These are phyloP conservation scores for Ostreobium quekettii DNA, from an alignment of 139 green algal species.

Conservation along the genomic window DNA sequence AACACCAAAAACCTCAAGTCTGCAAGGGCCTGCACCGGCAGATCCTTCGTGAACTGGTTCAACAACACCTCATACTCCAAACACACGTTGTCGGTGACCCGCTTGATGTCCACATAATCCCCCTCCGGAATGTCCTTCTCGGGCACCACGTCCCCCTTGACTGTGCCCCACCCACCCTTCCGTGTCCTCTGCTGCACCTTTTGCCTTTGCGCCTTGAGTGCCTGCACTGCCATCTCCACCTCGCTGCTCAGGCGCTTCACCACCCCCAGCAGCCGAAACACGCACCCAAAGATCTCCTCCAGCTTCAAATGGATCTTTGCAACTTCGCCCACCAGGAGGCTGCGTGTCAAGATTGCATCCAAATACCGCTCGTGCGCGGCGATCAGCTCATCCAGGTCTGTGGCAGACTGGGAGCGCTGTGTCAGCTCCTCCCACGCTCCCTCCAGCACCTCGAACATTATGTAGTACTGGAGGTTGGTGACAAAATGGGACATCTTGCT, in stretches of 20 bases:
- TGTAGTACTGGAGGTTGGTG: slow-evolving; percentile 87
- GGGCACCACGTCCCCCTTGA: background rate
- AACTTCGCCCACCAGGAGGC: background rate
- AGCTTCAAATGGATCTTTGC: background rate
- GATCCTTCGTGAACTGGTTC: background rate
- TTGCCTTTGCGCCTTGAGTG: background rate
- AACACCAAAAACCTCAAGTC: slow-evolving; percentile 18
- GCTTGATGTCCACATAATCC: slow-evolving; percentile 4
- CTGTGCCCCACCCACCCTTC: background rate
- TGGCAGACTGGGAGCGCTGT: slow-evolving; percentile 27
- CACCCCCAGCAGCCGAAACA: background rate
- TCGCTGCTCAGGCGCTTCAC: background rate
- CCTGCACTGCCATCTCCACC: background rate
- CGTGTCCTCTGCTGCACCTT: background rate
- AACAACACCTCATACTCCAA: slow-evolving; percentile 5
- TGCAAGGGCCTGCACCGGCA: background rate
- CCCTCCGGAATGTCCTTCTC: background rate
- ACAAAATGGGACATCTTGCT: slow-evolving; percentile 82
- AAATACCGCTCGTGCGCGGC: slow-evolving; percentile 63
- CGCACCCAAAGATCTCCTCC: background rate
- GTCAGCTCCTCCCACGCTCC: slow-evolving; percentile 53
- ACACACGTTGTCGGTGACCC: background rate
- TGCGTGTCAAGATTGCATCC: background rate
- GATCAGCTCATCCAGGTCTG: slow-evolving; percentile 77
- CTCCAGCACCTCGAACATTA: slow-evolving; percentile 79